Conservation (phyloP, 208 protist genomes). For the Histomonas meleagridis region DNA sequence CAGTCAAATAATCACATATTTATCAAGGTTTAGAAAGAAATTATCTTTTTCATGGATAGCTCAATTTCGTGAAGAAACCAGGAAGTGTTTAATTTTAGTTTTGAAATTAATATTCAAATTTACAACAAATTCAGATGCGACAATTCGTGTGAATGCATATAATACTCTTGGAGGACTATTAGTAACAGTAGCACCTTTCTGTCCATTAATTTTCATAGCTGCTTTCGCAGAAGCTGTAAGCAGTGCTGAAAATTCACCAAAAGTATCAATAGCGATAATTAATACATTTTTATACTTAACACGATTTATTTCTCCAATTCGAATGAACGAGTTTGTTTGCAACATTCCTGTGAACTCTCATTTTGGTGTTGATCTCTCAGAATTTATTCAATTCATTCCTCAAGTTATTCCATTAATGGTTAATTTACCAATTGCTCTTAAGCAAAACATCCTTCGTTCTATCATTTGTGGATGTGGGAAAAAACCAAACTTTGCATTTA, state of each 20-base stretch:
- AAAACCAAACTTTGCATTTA: slow-evolving; percentile 3
- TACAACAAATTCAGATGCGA: not conserved
- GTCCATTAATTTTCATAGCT: not conserved
- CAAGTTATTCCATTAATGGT: slow-evolving; percentile 4
- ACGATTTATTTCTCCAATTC: not conserved
- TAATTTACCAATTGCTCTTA: not conserved
- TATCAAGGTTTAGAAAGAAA: not conserved
- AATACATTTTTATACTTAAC: slow-evolving; percentile 22
- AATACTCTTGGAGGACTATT: not conserved
- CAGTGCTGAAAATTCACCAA: not conserved
- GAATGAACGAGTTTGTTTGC: not conserved
- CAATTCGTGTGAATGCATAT: not conserved
- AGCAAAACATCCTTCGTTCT: not conserved
- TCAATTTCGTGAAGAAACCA: not conserved
- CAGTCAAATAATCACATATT: not conserved
- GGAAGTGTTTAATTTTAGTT: not conserved
- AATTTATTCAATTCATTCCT: slow-evolving; percentile 3
- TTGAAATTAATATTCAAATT: not conserved
- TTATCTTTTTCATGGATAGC: not conserved
- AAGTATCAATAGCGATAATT: slow-evolving; percentile 6
- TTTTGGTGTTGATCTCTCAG: not conserved
- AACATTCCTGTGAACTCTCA: not conserved
- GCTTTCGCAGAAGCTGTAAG: not conserved
- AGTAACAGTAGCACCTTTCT: not conserved
- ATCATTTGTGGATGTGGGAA: not conserved